Conservation (phyloP, 164 flowering plant genomes). For the Chloranthus sessilifolius region DNA sequence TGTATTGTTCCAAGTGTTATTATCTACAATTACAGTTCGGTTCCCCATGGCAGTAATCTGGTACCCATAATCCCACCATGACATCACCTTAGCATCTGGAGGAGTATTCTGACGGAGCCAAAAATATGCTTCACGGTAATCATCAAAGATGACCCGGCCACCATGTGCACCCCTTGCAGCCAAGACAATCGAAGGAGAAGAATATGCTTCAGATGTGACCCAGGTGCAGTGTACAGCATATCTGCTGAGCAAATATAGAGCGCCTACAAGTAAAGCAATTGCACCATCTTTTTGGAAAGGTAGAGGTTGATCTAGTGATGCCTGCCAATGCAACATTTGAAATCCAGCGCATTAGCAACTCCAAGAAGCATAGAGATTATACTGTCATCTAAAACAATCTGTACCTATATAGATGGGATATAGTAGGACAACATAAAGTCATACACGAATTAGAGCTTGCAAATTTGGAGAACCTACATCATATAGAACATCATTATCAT, state of each 20-base stretch:
- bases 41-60: slow-evolving; percentile 99
- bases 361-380: too few relatives aligned
- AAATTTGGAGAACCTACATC: too few relatives aligned
- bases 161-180: slow-evolving; percentile 98
- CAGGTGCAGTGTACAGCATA: slow-evolving; percentile 95
- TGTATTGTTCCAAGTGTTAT: slow-evolving; percentile 98
- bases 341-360: neutral
- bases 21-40: slow-evolving; percentile 94
- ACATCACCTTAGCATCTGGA: slow-evolving; percentile 95
- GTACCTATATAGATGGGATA: too few relatives aligned
- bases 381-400: too few relatives aligned
- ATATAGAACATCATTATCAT: too few relatives aligned
- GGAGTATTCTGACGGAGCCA: slow-evolving; percentile 99
- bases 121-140: slow-evolving; percentile 96
- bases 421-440: too few relatives aligned
- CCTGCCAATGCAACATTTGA: slow-evolving; percentile 35
- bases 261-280: slow-evolving; percentile 79
- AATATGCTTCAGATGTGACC: slow-evolving; percentile 99
- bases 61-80: slow-evolving; percentile 99
- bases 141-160: slow-evolving; percentile 91
- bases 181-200: slow-evolving; percentile 97
- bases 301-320: slow-evolving; percentile 64
- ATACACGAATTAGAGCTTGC: too few relatives aligned
- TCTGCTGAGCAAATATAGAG: slow-evolving; percentile 78
- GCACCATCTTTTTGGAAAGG: slow-evolving; percentile 89